Percentiles rank a stretch among this genome's conserved stretches.
Conservation (phyloP, 257 asterid species). For the Solanum sejunctum region DNA sequence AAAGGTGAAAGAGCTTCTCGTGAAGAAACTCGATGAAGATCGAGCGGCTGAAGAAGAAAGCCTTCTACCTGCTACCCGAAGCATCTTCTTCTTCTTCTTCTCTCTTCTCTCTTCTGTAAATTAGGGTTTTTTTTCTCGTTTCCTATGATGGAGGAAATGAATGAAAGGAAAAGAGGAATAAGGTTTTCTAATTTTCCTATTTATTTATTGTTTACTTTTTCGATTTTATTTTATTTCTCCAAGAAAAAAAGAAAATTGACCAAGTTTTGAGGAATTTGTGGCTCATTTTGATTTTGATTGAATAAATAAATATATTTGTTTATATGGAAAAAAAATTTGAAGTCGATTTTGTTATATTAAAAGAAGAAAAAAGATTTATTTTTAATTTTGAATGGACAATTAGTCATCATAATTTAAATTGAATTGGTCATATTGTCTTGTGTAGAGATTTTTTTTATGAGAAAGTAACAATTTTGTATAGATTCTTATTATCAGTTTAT, state of each 20-base stretch:
- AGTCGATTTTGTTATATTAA: neutral
- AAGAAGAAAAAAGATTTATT: neutral
- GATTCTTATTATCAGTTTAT: no score
- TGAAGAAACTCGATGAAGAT: slow-evolving; percentile 27
- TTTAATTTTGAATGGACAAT: neutral
- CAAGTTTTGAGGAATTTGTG: neutral
- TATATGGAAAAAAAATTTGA: neutral
- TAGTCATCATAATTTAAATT: neutral
- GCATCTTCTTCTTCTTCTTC: slow-evolving; percentile 18
- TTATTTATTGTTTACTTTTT: neutral
- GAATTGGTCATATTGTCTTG: neutral
- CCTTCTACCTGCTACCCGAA: slow-evolving; percentile 64
- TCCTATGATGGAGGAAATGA: neutral
- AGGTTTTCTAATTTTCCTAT: neutral
- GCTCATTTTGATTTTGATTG: neutral
- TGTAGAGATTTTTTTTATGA: no score
- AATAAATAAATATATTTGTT: neutral
- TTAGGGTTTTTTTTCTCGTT: neutral
- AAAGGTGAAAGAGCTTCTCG: slow-evolving; percentile 19
- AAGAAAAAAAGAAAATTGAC: neutral
- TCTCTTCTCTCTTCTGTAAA: neutral
- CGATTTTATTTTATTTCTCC: neutral
- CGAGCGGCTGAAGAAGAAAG: slow-evolving; percentile 26
- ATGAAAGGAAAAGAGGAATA: neutral
- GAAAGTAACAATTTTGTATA: no score